Conservation (phyloP, 2,329 filamentous ascomycete genomes). For the Sporothrix curviconia region DNA sequence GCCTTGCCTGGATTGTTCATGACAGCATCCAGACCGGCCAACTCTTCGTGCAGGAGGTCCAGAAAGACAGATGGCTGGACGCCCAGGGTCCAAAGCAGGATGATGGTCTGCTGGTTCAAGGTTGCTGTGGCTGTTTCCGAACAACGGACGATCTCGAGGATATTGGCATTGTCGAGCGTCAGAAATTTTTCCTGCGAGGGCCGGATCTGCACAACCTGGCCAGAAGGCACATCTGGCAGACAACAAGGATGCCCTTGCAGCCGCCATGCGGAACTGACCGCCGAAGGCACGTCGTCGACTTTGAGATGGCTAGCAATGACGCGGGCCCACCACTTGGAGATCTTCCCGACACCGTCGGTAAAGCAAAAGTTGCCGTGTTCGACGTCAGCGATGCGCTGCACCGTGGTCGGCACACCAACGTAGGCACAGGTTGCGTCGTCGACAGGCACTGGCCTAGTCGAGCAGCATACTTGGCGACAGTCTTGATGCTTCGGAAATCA, state of each 20-base stretch:
- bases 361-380: conserved; percentile 64
- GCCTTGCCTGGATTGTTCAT: conserved; percentile 61
- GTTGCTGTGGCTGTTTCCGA: conserved; percentile 71
- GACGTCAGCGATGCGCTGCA: conserved; percentile 61
- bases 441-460: conserved; percentile 93
- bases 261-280: conserved; percentile 90
- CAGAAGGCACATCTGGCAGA: conserved; percentile 57
- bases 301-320: conserved; percentile 67
- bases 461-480: conserved; percentile 84
- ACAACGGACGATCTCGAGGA: conserved; percentile 77
- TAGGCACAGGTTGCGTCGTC: conserved; percentile 70
- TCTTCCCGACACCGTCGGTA: conserved; percentile 87
- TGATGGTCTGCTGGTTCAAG: conserved; percentile 84
- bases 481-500: conserved; percentile 69
- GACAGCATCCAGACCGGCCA: conserved; percentile 61
- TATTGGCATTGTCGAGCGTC: conserved; percentile 51
- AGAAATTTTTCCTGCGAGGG: conserved; percentile 82
- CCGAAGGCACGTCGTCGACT: conserved; percentile 61
- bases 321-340: conserved; percentile 70
- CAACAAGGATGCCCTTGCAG: conserved; percentile 79
- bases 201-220: conserved; percentile 68
- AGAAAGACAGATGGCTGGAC: conserved; percentile 62
- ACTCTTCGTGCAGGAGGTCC: conserved; percentile 58
- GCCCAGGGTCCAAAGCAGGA: conserved; percentile 72
- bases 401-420: conserved; percentile 51